Conservation (phyloP, 306 rosid genomes). For the Vigna trinervia region DNA sequence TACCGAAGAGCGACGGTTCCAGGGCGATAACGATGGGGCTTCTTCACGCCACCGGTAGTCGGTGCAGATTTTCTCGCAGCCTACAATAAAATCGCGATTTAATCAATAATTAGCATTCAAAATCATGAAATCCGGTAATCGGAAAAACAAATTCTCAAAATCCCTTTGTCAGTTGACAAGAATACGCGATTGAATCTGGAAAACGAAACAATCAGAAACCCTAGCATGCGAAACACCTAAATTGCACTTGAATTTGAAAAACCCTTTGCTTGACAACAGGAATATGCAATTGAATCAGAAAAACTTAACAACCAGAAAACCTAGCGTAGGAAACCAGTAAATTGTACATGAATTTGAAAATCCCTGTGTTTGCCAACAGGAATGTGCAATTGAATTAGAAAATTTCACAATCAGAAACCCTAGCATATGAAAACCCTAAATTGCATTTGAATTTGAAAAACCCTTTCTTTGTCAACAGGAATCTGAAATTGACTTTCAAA, state of each 20-base stretch:
- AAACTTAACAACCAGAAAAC: background rate
- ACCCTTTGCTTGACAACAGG: too few species aligned
- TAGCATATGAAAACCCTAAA: background rate
- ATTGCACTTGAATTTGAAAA: background rate
- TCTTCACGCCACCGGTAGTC: conserved; percentile 77
- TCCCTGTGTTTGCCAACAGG: background rate
- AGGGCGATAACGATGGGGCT: conserved; percentile 78
- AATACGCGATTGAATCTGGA: background rate
- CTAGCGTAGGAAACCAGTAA: too few species aligned
- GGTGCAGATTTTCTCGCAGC: conserved; percentile 84
- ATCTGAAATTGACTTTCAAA: background rate
- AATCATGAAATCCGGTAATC: background rate
- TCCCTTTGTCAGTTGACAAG: background rate
- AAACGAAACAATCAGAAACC: too few species aligned
- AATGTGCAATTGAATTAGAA: background rate
- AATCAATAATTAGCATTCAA: background rate
- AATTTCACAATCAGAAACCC: background rate
- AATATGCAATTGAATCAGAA: background rate
- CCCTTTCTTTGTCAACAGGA: background rate
- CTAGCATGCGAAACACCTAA: too few species aligned
- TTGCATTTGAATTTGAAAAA: too few species aligned
- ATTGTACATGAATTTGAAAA: too few species aligned
- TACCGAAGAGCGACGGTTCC: conserved; percentile 84
- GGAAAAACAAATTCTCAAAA: background rate
- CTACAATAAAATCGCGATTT: conserved; percentile 3